Conservation (phyloP, 768 basidiomycete genomes). For the Trametes meyenii region DNA sequence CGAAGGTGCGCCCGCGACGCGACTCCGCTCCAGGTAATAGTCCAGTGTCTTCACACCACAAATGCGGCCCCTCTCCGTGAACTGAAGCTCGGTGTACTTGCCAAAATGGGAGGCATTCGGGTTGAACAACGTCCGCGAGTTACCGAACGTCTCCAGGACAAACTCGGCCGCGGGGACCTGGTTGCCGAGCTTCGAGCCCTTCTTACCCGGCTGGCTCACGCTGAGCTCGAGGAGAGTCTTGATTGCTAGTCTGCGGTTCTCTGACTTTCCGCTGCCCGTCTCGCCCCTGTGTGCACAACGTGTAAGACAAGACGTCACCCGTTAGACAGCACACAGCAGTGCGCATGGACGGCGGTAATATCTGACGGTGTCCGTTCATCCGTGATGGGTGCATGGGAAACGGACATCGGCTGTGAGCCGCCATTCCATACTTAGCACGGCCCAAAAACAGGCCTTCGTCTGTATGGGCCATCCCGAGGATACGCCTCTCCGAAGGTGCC, state of each 20-base stretch:
- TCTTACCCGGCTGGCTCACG: slow-evolving; percentile 88
- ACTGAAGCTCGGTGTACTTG: slow-evolving; percentile 97
- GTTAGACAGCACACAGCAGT: neutral
- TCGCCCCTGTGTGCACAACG: slow-evolving; percentile 64
- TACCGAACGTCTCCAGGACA: slow-evolving; percentile 93
- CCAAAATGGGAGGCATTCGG: slow-evolving; percentile 96
- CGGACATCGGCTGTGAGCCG: no score
- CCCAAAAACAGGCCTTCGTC: no score
- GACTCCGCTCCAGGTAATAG: slow-evolving; percentile 91
- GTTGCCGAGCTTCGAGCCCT: slow-evolving; percentile 82
- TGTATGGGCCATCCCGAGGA: no score
- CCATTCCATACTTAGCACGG: no score
- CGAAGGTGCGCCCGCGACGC: slow-evolving; percentile 84
- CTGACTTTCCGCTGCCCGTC: slow-evolving; percentile 92
- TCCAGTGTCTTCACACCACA: slow-evolving; percentile 93
- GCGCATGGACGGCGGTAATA: neutral
- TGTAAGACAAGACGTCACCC: neutral
- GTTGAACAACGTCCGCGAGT: slow-evolving; percentile 89
- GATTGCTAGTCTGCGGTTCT: slow-evolving; percentile 86
- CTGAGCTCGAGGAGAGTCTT: slow-evolving; percentile 91
- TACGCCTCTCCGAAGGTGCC: no score
- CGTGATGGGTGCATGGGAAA: no score
- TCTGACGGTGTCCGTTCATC: neutral
- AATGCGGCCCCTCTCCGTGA: slow-evolving; percentile 87
- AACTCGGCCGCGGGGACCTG: slow-evolving; percentile 95